Percentiles rank a stretch among this genome's conserved stretches.
Evolutionary conservation across 495 filamentous ascomycete species (phyloP).

Genomic region (Hypoxylon cercidicola): DNA sequence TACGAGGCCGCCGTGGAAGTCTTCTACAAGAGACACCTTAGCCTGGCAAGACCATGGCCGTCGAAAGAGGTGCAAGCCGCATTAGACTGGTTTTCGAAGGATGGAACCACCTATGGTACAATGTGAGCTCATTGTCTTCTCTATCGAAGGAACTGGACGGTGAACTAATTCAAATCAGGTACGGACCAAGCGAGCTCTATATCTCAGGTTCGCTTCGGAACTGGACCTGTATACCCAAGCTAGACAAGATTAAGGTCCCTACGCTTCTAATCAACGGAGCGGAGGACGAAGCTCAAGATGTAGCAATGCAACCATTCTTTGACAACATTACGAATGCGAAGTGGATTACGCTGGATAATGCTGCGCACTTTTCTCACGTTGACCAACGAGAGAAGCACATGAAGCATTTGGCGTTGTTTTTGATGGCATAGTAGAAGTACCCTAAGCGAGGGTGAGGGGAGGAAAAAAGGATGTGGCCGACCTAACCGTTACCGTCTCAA

Average conservation of each 20-base stretch:
- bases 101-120: constrained; percentile 56
- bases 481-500: too few species aligned
- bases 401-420: constrained; percentile 36
- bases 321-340: constrained; percentile 53
- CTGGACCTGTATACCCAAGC: constrained; percentile 34
- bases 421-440: too few species aligned
- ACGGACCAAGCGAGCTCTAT: constrained; percentile 33
- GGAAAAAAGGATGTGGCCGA: too few species aligned
- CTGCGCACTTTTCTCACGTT: constrained; percentile 57
- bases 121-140: constrained; percentile 46
- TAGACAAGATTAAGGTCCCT: constrained; percentile 51
- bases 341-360: constrained; percentile 58
- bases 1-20: constrained; percentile 56
- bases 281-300: constrained; percentile 61
- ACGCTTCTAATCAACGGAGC: constrained; percentile 62
- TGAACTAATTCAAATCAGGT: constrained; percentile 13
- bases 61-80: constrained; percentile 36
- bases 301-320: constrained; percentile 57
- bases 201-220: constrained; percentile 28
- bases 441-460: too few species aligned
- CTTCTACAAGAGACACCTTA: constrained; percentile 56
- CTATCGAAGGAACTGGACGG: neutral
- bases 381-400: constrained; percentile 56
- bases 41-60: constrained; percentile 53
- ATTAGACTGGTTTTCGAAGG: constrained; percentile 44